A percentile compares a stretch with the other conserved stretches of the same genome.
These are phyloP conservation scores for Effrenium voratum DNA, from an alignment of 73 alveolate genomes.

Conservation along the genomic window DNA sequence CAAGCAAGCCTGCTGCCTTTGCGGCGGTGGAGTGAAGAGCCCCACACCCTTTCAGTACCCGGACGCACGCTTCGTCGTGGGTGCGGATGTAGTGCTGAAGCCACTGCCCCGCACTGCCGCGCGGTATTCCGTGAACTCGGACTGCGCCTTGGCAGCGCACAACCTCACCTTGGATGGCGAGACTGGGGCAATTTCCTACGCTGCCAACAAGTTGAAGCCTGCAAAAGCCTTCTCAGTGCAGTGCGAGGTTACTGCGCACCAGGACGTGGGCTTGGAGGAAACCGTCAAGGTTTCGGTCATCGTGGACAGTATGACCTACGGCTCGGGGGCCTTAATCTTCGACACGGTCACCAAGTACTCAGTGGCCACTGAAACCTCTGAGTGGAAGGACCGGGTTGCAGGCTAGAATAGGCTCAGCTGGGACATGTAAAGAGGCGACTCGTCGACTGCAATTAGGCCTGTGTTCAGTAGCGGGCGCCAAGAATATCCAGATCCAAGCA, in stretches of 20 bases:
- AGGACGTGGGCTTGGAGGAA: conserved; percentile 29
- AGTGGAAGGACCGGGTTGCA: too few species aligned
- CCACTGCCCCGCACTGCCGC: conserved; percentile 73
- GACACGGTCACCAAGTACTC: not conserved
- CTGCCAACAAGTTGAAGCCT: not conserved
- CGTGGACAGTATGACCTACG: conserved; percentile 53
- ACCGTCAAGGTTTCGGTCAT: conserved; percentile 55
- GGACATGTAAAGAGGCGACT: too few species aligned
- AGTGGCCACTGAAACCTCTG: not conserved
- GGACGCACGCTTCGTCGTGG: conserved; percentile 69
- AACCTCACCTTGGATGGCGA: conserved; percentile 68
- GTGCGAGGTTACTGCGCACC: conserved; percentile 85
- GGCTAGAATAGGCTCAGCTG: too few species aligned
- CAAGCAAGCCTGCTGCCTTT: conserved; percentile 69
- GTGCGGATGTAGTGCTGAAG: not conserved
- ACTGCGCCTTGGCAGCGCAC: conserved; percentile 57
- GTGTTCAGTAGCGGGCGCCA: too few species aligned
- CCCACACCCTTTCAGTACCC: conserved; percentile 60
- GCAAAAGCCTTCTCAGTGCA: conserved; percentile 56
- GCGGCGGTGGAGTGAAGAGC: conserved; percentile 43
- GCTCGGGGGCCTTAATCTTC: conserved; percentile 46
- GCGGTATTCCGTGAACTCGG: conserved; percentile 61
- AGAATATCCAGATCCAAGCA: too few species aligned
- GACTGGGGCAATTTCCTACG: conserved; percentile 50
- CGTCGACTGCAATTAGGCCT: too few species aligned